Conservation (phyloP, 768 basidiomycete genomes). For the Fomitopsis serialis region DNA sequence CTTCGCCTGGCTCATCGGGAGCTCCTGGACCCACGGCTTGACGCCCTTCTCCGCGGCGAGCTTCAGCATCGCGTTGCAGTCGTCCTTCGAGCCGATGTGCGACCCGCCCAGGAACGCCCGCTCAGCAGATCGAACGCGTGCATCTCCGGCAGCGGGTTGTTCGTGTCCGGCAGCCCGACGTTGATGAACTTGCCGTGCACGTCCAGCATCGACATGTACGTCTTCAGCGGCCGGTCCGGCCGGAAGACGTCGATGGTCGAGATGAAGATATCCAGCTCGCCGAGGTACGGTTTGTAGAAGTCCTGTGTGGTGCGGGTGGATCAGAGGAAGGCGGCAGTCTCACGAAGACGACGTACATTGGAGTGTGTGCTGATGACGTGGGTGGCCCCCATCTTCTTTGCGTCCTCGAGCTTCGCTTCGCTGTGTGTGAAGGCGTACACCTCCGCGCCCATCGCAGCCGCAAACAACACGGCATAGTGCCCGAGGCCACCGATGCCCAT, state of each 20-base stretch:
- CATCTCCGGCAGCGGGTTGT: constrained; percentile 26
- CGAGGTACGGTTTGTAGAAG: constrained; percentile 28
- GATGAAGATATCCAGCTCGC: constrained; percentile 46
- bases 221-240: constrained; percentile 17
- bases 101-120: constrained; percentile 17
- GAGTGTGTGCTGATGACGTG: constrained; percentile 41
- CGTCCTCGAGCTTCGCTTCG: constrained; percentile 44
- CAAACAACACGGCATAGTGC: constrained; percentile 33
- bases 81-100: constrained; percentile 51
- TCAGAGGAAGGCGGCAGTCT: constrained; percentile 11
- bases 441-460: constrained; percentile 47
- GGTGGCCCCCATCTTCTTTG: constrained; percentile 48
- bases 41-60: constrained; percentile 51
- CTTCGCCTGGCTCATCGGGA: constrained; percentile 40
- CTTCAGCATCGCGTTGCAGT: constrained; percentile 51
- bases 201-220: constrained; percentile 35
- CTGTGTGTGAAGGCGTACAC: constrained; percentile 55
- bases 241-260: constrained; percentile 16
- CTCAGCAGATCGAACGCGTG: constrained; percentile 25
- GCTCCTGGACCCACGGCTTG: constrained; percentile 34
- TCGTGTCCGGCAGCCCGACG: constrained; percentile 50
- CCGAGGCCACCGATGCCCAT: constrained; percentile 60
- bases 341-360: constrained; percentile 22
- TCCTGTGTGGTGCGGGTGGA: constrained; percentile 18
- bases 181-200: constrained; percentile 48